Conservation (phyloP, 306 rosid genomes). For the Quercus ilex region DNA sequence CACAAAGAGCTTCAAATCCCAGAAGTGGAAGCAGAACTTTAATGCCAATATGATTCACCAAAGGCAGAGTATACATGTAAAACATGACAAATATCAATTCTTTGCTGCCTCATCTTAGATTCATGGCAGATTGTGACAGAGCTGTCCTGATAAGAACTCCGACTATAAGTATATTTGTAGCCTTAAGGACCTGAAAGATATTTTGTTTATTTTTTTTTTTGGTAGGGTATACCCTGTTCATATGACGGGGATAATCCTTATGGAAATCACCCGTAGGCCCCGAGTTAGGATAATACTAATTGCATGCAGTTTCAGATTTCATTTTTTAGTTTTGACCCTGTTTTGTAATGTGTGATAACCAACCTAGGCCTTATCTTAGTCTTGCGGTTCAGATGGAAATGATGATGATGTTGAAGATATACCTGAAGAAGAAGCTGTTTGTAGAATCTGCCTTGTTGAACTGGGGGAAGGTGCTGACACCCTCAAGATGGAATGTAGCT, state of each 20-base stretch:
- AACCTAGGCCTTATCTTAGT: slow-evolving; percentile 34
- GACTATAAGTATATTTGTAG: not conserved
- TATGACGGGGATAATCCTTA: not conserved
- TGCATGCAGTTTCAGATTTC: slow-evolving; percentile 19
- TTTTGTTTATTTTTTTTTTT: not conserved
- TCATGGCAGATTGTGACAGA: not conserved
- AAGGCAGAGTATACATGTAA: not conserved
- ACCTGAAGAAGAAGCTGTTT: slow-evolving; percentile 77
- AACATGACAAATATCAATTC: not conserved
- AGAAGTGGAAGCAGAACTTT: not conserved
- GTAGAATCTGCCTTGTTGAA: slow-evolving; percentile 80
- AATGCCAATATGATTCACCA: not conserved
- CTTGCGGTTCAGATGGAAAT: slow-evolving; percentile 54
- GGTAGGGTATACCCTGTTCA: not conserved
- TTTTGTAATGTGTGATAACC: slow-evolving; percentile 27
- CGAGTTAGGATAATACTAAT: not conserved
- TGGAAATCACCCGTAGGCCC: not conserved
- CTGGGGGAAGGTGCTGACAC: slow-evolving; percentile 65
- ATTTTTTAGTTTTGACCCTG: slow-evolving; percentile 12
- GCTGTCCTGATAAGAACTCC: not conserved
- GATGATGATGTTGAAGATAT: slow-evolving; percentile 65
- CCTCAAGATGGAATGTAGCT: slow-evolving; percentile 79
- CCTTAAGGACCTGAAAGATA: not conserved
- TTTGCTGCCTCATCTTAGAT: not conserved
- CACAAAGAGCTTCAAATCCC: not conserved